Evolutionary conservation across 139 green algal species (phyloP).

Genomic region (Micractinium sp.): DNA sequence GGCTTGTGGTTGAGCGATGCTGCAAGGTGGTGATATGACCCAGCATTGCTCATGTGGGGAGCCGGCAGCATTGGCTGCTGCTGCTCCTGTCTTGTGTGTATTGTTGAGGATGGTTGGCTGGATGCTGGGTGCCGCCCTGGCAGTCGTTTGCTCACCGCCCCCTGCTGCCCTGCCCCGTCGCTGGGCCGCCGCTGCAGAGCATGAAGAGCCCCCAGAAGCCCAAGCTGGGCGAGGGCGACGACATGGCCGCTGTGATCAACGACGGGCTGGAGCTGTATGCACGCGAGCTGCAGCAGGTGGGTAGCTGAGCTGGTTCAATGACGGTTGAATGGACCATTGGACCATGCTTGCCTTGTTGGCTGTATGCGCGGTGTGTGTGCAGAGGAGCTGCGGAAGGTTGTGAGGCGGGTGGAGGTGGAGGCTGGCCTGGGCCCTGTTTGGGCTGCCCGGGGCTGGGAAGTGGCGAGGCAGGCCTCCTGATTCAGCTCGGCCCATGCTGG

Average conservation of each 20-base stretch:
- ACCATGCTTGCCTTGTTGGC: no score
- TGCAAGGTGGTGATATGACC: no score
- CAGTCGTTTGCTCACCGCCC: no score
- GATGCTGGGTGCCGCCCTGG: no score
- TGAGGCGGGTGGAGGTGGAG: no score
- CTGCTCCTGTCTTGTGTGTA: no score
- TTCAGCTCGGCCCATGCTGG: neutral
- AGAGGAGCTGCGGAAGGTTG: neutral
- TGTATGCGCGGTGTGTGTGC: no score
- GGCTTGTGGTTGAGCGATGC: no score
- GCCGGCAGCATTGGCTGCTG: neutral
- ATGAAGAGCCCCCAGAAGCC: constrained; percentile 20
- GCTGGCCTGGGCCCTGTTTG: no score
- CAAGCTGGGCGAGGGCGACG: constrained; percentile 37
- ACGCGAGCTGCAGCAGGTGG: constrained; percentile 55
- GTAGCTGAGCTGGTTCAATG: neutral
- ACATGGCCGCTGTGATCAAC: constrained; percentile 76
- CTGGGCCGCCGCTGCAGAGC: constrained; percentile 11
- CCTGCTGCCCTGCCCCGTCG: neutral
- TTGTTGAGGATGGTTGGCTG: no score
- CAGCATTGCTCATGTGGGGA: no score
- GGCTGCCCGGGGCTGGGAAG: neutral
- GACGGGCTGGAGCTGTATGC: constrained; percentile 89
- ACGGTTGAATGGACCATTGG: neutral
- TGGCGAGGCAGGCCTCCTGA: neutral